phyloP scores from a whole-genome alignment of 139 green algal genomes.

The Chlamydomonas applanata region DNA sequence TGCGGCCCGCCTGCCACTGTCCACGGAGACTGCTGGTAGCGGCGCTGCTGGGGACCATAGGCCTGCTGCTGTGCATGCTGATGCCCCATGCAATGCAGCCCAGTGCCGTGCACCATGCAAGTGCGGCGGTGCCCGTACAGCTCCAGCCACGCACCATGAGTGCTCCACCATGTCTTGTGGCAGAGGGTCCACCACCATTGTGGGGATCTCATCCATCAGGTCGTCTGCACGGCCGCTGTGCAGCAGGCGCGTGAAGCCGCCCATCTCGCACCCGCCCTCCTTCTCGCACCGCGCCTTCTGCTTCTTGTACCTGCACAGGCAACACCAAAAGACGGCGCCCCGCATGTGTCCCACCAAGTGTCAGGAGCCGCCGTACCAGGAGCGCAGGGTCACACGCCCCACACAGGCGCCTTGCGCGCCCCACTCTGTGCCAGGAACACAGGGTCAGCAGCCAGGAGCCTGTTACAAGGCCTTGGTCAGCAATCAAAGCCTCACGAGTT shows the following conservation, averaged over 20 bases:
- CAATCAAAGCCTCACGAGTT: no score
- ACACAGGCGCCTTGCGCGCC: background rate
- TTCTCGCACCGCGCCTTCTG: constrained; percentile 71
- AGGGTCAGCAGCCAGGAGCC: background rate
- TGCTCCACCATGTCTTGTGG: constrained; percentile 66
- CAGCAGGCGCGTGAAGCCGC: constrained; percentile 91
- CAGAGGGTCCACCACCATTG: constrained; percentile 86
- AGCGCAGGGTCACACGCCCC: background rate
- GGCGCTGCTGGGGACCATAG: no score
- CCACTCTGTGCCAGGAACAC: background rate
- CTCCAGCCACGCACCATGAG: constrained; percentile 49
- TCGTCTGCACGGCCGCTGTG: constrained; percentile 87
- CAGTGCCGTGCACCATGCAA: no score
- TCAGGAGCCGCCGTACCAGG: background rate
- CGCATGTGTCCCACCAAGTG: background rate
- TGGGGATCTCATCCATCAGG: constrained; percentile 92
- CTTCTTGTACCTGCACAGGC: constrained; percentile 77
- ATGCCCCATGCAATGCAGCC: no score
- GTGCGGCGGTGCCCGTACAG: no score
- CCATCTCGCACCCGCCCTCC: constrained; percentile 53
- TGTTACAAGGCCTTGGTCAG: no score
- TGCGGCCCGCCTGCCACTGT: no score
- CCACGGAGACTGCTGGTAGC: no score
- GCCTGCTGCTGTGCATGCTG: no score
- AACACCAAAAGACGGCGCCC: background rate